Percentiles rank a stretch among this genome's conserved stretches.
These are phyloP conservation scores for Suhomyces sp. DNA, from an alignment of 805 yeast genomes.

Conservation along the genomic window DNA sequence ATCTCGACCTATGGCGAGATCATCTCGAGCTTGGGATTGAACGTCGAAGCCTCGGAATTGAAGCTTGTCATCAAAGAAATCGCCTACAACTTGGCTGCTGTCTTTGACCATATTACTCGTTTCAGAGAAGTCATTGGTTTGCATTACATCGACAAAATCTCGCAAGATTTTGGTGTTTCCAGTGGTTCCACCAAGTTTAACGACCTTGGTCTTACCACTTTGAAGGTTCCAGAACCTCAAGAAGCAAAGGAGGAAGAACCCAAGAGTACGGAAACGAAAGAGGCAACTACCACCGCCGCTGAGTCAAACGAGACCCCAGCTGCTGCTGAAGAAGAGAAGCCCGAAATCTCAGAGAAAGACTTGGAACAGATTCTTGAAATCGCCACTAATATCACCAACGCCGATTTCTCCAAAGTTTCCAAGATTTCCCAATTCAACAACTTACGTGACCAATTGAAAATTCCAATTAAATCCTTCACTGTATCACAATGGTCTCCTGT, in stretches of 20 bases:
- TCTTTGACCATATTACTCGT: slow-evolving; percentile 60
- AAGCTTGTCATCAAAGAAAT: slow-evolving; percentile 48
- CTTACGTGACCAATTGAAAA: slow-evolving; percentile 27
- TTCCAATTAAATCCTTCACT: slow-evolving; percentile 56
- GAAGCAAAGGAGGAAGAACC: slow-evolving; percentile 13
- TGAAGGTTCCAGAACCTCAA: slow-evolving; percentile 18
- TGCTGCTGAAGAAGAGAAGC: slow-evolving; percentile 27
- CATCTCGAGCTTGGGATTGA: slow-evolving; percentile 19
- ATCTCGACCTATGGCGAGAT: slow-evolving; percentile 22
- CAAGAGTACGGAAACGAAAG: slow-evolving; percentile 13
- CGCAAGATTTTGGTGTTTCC: slow-evolving; percentile 40
- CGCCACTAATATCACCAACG: slow-evolving; percentile 7
- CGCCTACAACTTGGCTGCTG: slow-evolving; percentile 59
- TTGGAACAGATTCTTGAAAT: slow-evolving; percentile 9
- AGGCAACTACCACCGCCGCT: slow-evolving; percentile 17
- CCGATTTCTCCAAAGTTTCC: slow-evolving; percentile 11
- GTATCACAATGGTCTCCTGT: slow-evolving; percentile 88
- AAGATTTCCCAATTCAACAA: slow-evolving; percentile 28
- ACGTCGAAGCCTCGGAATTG: slow-evolving; percentile 28
- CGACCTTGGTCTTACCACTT: slow-evolving; percentile 38
- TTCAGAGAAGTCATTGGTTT: slow-evolving; percentile 63
- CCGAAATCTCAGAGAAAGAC: slow-evolving; percentile 13
- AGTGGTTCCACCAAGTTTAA: slow-evolving; percentile 54
- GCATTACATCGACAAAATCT: slow-evolving; percentile 44
- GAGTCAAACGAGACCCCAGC: slow-evolving; percentile 20